These are phyloP conservation scores for Mitragyna speciosa DNA, from an alignment of 257 asterid species.

Conservation along the genomic window DNA sequence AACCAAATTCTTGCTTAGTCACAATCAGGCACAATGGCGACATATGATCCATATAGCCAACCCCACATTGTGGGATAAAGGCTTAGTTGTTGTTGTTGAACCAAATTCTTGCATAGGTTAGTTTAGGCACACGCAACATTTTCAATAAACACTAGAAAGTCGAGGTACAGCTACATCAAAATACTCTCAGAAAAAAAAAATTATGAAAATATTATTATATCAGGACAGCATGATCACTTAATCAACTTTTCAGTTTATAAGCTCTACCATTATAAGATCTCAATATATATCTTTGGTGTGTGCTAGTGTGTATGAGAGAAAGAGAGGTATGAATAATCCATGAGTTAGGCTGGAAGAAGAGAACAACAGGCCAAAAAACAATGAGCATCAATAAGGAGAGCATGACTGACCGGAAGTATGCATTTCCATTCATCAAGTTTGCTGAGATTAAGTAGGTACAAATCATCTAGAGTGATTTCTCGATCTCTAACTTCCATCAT, in stretches of 20 bases:
- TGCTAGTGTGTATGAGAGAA: background rate
- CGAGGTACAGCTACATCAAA: too few relatives aligned
- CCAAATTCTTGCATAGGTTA: background rate
- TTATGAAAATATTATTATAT: background rate
- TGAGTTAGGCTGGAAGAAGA: background rate
- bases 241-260: background rate
- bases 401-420: slow-evolving; percentile 65
- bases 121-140: slow-evolving; percentile 3
- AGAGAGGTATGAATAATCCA: background rate
- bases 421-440: slow-evolving; percentile 98
- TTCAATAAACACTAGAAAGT: background rate
- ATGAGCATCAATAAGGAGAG: slow-evolving; percentile 14
- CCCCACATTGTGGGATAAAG: too few relatives aligned
- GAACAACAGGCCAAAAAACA: background rate
- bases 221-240: background rate
- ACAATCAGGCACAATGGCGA: too few relatives aligned
- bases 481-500: slow-evolving; percentile 92
- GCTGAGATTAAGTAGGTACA: slow-evolving; percentile 82
- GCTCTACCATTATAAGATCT: background rate
- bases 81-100: too few relatives aligned
- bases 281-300: background rate
- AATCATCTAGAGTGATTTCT: slow-evolving; percentile 92
- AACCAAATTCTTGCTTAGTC: background rate
- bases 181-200: background rate
- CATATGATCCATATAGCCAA: too few relatives aligned